Evolutionary conservation across 495 filamentous ascomycete species (phyloP).

Genomic region (Letharia columbiana): DNA sequence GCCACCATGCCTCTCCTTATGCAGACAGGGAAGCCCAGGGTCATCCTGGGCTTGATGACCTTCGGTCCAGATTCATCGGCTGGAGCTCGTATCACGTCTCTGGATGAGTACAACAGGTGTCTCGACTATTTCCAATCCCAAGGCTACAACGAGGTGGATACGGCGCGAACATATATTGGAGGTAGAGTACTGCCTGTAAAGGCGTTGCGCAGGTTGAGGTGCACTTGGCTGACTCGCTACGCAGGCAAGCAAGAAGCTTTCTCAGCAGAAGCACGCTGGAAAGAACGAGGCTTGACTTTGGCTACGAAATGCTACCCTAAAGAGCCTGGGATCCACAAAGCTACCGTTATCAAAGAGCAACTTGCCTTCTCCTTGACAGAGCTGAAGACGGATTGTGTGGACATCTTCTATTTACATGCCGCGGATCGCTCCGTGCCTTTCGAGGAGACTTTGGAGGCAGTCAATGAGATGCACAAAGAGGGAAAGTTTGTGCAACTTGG

Average conservation of each 20-base stretch:
- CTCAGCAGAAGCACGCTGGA: slow-evolving; percentile 67
- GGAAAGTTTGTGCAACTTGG: slow-evolving; percentile 82
- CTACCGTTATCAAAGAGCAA: slow-evolving; percentile 50
- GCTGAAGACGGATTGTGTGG: slow-evolving; percentile 65
- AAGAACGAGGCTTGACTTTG: slow-evolving; percentile 69
- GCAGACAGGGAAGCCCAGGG: slow-evolving; percentile 40
- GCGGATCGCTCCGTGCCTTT: slow-evolving; percentile 73
- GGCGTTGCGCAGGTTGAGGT: neutral
- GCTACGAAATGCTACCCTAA: slow-evolving; percentile 78
- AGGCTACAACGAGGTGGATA: slow-evolving; percentile 74
- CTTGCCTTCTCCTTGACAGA: slow-evolving; percentile 60
- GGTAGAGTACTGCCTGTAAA: slow-evolving; percentile 28
- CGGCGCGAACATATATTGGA: slow-evolving; percentile 64
- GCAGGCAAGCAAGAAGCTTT: slow-evolving; percentile 64
- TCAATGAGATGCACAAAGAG: slow-evolving; percentile 74
- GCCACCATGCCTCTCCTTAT: slow-evolving; percentile 47
- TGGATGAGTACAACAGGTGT: slow-evolving; percentile 53
- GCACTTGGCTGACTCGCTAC: slow-evolving; percentile 1
- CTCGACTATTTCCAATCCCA: slow-evolving; percentile 63
- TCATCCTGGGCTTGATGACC: slow-evolving; percentile 56
- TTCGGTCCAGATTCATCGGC: slow-evolving; percentile 44
- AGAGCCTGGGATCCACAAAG: slow-evolving; percentile 49
- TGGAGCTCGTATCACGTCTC: slow-evolving; percentile 62
- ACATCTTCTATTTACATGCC: slow-evolving; percentile 86
- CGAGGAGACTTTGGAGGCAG: slow-evolving; percentile 64